A percentile compares a stretch with the other conserved stretches of the same genome.
phyloP scores from a whole-genome alignment of 176 grass and related monocot genomes.

The Microstegium vimineum region DNA sequence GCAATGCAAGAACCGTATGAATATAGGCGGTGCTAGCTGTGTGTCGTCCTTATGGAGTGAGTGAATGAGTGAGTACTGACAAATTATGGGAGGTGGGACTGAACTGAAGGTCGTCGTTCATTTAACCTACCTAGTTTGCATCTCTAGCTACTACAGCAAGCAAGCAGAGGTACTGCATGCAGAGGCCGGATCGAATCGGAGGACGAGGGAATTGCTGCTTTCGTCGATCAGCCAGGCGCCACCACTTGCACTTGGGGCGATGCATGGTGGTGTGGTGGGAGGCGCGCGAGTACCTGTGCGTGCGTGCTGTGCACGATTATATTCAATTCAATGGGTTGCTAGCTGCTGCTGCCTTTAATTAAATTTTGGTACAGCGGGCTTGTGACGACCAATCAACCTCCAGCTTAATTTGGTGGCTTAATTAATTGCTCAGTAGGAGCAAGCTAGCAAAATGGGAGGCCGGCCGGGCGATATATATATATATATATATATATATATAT shows the following conservation, averaged over 20 bases:
- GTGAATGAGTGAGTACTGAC: neutral
- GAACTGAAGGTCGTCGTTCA: neutral
- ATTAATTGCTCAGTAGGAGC: neutral
- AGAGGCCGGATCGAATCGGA: neutral
- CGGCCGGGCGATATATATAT: neutral
- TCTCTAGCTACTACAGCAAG: too few relatives aligned
- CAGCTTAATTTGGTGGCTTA: conserved; percentile 1
- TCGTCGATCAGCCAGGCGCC: neutral
- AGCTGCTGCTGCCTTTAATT: neutral
- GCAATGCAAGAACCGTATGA: neutral
- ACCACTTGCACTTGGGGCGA: neutral
- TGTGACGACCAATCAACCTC: conserved; percentile 4
- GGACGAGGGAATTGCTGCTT: neutral
- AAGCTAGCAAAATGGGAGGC: too few relatives aligned
- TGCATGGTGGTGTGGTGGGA: neutral
- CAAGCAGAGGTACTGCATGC: neutral
- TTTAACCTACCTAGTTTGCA: too few relatives aligned
- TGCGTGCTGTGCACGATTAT: neutral
- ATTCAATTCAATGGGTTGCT: too few relatives aligned
- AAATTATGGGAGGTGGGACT: too few relatives aligned
- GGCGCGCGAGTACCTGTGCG: neutral
- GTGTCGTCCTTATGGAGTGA: neutral
- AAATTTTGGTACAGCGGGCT: neutral
- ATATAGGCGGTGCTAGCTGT: too few relatives aligned
- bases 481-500: too few relatives aligned